These are phyloP conservation scores for Nannochloropsis salina DNA, from an alignment of 108 stramenopile genomes.

Conservation along the genomic window DNA sequence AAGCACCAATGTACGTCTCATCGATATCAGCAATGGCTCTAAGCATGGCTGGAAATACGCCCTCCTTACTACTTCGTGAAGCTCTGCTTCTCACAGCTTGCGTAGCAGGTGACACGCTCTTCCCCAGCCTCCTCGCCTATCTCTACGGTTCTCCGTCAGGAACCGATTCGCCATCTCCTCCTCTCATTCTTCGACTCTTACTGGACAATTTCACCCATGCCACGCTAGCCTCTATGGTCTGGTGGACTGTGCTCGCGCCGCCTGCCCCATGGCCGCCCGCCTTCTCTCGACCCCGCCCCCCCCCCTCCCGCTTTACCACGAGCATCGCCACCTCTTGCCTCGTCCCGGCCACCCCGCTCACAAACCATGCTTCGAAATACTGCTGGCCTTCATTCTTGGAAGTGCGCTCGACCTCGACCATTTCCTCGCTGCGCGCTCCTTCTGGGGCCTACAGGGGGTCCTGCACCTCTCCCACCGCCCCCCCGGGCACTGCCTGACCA, in stretches of 20 bases:
- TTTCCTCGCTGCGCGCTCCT: neutral
- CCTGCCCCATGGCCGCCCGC: neutral
- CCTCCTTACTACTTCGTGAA: neutral
- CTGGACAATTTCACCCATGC: neutral
- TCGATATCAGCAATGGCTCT: too few species aligned
- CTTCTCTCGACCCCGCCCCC: neutral
- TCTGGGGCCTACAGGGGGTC: neutral
- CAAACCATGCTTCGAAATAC: neutral
- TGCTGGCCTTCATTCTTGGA: neutral
- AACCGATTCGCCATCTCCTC: neutral
- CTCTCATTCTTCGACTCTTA: neutral
- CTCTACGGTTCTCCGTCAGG: neutral
- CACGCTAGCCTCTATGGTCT: neutral
- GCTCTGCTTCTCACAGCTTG: neutral
- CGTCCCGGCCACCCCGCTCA: neutral
- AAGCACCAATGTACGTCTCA: too few species aligned
- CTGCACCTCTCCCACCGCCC: neutral
- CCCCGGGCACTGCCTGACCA: neutral
- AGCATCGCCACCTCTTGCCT: neutral
- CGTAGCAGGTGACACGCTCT: neutral
- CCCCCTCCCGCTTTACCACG: neutral
- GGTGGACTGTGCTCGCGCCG: neutral
- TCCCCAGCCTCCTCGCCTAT: neutral
- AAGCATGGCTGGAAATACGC: neutral
- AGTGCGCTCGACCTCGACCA: neutral